phyloP scores from a whole-genome alignment of 2,329 filamentous ascomycete genomes.

The Penicillium sumatraense region DNA sequence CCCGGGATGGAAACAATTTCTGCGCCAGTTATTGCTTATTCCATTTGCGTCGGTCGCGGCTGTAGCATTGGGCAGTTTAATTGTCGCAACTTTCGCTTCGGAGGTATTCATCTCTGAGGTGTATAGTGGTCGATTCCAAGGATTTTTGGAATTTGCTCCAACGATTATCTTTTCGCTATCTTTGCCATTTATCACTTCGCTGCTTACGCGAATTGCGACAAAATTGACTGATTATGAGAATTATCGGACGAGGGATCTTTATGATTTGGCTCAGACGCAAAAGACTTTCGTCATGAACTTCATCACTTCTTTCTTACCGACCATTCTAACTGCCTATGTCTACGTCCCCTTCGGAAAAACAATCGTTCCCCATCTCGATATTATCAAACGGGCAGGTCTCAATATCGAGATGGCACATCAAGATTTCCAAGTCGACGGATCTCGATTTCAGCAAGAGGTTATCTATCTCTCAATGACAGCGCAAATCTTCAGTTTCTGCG shows the following conservation, averaged over 20 bases:
- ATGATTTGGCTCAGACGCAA: slow-evolving; percentile 81
- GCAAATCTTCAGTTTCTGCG: slow-evolving; percentile 82
- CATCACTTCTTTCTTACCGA: slow-evolving; percentile 90
- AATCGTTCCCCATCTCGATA: slow-evolving; percentile 82
- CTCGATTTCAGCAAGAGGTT: slow-evolving; percentile 84
- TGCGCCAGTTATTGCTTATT: slow-evolving; percentile 77
- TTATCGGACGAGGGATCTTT: slow-evolving; percentile 83
- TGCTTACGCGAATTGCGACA: slow-evolving; percentile 77
- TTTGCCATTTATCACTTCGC: slow-evolving; percentile 75
- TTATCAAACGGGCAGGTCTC: slow-evolving; percentile 68
- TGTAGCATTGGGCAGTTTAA: slow-evolving; percentile 75
- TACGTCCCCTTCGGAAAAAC: slow-evolving; percentile 89
- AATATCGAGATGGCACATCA: slow-evolving; percentile 44
- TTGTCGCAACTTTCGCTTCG: slow-evolving; percentile 84
- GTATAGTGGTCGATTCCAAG: slow-evolving; percentile 86
- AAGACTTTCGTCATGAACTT: slow-evolving; percentile 98
- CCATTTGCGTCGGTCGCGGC: slow-evolving; percentile 81
- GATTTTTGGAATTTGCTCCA: slow-evolving; percentile 81
- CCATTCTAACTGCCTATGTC: slow-evolving; percentile 91
- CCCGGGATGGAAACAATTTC: slow-evolving; percentile 73
- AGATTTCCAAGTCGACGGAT: slow-evolving; percentile 79
- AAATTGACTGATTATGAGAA: slow-evolving; percentile 84
- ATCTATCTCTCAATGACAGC: slow-evolving; percentile 96
- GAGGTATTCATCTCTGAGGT: slow-evolving; percentile 96
- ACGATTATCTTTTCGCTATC: slow-evolving; percentile 83